Evolutionary conservation across 805 yeast genomes (phyloP).

Genomic region (Peterozyma toletana): DNA sequence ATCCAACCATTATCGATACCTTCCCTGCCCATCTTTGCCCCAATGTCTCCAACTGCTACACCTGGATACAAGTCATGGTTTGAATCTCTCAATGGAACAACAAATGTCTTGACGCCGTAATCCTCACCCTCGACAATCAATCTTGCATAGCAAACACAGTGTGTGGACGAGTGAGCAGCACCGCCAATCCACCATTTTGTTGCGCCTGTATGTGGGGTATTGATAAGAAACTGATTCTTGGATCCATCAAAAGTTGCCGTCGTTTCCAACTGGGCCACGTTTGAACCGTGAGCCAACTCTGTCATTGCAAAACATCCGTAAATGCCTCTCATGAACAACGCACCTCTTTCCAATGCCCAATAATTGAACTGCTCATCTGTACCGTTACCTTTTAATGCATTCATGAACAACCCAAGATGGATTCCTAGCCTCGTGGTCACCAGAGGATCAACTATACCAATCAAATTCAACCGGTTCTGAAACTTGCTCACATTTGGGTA

Average conservation of each 20-base stretch:
- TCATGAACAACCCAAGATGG: constrained; percentile 78
- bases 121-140: constrained; percentile 76
- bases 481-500: constrained; percentile 34
- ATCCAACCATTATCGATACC: constrained; percentile 98
- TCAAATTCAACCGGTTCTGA: constrained; percentile 49
- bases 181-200: constrained; percentile 99
- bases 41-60: constrained; percentile 82
- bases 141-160: constrained; percentile 79
- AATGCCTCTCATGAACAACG: constrained; percentile 48
- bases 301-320: constrained; percentile 94
- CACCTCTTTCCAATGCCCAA: constrained; percentile 73
- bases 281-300: constrained; percentile 88
- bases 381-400: constrained; percentile 82
- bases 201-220: constrained; percentile 88
- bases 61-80: constrained; percentile 74
- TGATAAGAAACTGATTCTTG: constrained; percentile 62
- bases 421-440: constrained; percentile 80
- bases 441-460: constrained; percentile 71
- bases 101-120: constrained; percentile 87
- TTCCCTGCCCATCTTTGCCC: constrained; percentile 92
- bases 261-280: constrained; percentile 91
- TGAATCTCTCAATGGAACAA: constrained; percentile 80
- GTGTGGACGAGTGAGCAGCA: constrained; percentile 92
- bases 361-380: constrained; percentile 75
- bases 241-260: constrained; percentile 70